Base-by-base conservation (phyloP, 73 alveolate genomes). In the Uronychia setigera region DNA sequence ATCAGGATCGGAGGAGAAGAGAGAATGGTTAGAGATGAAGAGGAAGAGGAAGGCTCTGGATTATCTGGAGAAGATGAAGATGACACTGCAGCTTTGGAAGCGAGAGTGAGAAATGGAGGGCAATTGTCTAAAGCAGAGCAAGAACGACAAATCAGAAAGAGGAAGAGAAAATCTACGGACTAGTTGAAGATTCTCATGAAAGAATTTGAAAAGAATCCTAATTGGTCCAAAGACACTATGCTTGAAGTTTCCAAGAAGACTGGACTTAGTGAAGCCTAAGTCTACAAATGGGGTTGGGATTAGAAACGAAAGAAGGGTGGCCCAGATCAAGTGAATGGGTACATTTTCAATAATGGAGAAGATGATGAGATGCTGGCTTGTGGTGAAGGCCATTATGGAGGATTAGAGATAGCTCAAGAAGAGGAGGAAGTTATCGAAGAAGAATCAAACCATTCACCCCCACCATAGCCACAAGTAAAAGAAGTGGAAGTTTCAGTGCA, bases 221-320 rank as follows among this genome's bases (percentile, higher is more conserved):
- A 86, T 27, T 86, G 92, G 87, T 27, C 46, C 32, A 86, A 80
- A 26, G 76, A 86, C 19, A 33, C n/a, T 29, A 78, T 79, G 60
- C 26, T 76, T 25, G 58, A 77, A n/a, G 28, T 86, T 25, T 29
- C 84, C 19, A 80, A 86, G 78, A 33, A 26, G 46, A 57, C 88
- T 34, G 92, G 92, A 14, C 74, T 86, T 19, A 28, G 76, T n/a
- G 80, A 86, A 59, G 79, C 87, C 1, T 88, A 86, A 59, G 84
- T 86, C n/a, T 86, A 80, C 83, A 86, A 86, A 59, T 86, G 92
- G 92, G 85, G 85, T 77, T 86, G 92, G 92, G 92, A 86, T 31
- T 88, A 86, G 74, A 86, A 80, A 67, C 79, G 75, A 59, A 84
- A 84, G 19, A 46, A 46, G n/a, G 67, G 5, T 46, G 67, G 67